Base-by-base conservation (phyloP, 2,329 filamentous ascomycete genomes). In the Pseudogymnoascus destructans region DNA sequence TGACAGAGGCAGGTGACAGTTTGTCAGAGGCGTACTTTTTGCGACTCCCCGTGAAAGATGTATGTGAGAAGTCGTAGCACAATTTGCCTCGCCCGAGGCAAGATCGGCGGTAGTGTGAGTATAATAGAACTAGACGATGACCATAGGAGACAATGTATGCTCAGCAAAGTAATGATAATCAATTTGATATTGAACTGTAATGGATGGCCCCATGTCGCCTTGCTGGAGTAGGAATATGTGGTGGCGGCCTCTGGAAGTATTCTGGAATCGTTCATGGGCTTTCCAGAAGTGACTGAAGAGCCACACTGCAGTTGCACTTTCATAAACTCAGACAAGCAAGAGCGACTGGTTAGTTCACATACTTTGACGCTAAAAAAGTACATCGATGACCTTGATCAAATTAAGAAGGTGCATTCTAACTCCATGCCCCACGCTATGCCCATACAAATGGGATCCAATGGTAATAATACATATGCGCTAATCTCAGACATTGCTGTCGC, bases 41-140 rank as follows among this genome's bases (percentile, higher is more conserved):
- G 74, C 73, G 60, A 75, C 72, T 57, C 70, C 73, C 58, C 73
- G 65, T 21, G 74, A 76, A 55, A 77, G 69, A 58, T 74, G 67
- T 33, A 76, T 75, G 60, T 75, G 71, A 52, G 73, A 76, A 71
- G 74, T 74, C 73, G 73, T 75, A 25, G 63, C 73, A 63, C 61
- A 59, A 61, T 57, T 57, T 42, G 64, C 62, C 64, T 62, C 64
- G 59, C 36, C 15, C 3, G 27, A 33, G 62, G 46, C 46, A 30
- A 30, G 3, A 11, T 52, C 23, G n/a, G 9, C 25, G 5, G 25
- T 25, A 30, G 7, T 30, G n/a, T 11, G 23, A 52, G 46, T 11
- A 30, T 30, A 30, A 52, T 52, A 30, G 25, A 52, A 52, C 25
- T 52, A 52, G 46, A 52, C n/a, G n/a, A 52, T n/a, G 11, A 30